Evolutionary conservation across 2,329 filamentous ascomycete genomes (phyloP).

Genomic region (Acephala macrosclerotiorum): DNA sequence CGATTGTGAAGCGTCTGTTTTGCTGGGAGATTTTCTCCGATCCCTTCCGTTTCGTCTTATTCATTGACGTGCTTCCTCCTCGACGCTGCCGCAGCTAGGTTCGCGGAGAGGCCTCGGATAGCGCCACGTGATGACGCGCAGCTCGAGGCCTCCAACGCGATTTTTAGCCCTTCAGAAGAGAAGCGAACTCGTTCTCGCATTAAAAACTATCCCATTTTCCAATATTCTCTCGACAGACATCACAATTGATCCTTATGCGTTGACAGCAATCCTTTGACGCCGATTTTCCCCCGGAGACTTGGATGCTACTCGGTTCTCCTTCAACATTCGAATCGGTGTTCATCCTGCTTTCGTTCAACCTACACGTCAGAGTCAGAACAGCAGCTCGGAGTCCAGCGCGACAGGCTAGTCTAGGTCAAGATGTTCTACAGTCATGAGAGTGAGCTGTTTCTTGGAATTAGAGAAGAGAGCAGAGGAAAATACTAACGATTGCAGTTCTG

Average conservation of each 20-base stretch:
- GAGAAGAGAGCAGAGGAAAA: background rate
- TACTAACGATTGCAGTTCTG: constrained; percentile 68
- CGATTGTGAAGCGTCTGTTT: background rate
- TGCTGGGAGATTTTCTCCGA: background rate
- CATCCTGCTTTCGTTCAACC: background rate
- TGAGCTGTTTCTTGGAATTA: constrained; percentile 53
- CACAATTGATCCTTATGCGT: background rate
- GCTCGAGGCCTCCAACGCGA: background rate
- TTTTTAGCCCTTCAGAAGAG: too few species aligned
- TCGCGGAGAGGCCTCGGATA: too few species aligned
- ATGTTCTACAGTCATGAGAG: constrained; percentile 99
- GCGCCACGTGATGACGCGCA: background rate
- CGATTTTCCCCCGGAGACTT: background rate
- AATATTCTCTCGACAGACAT: background rate
- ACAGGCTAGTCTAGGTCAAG: constrained; percentile 15
- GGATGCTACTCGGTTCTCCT: background rate
- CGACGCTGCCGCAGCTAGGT: background rate
- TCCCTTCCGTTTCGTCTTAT: background rate
- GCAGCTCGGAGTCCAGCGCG: constrained; percentile 13
- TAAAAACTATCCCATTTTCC: background rate
- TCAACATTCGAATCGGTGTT: background rate
- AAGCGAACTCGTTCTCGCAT: background rate
- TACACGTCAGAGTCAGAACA: background rate
- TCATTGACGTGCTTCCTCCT: background rate
- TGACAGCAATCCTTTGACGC: background rate